A percentile compares a stretch with the other conserved stretches of the same genome.
phyloP scores from a whole-genome alignment of 306 rosid genomes.

The Delonix regia region DNA sequence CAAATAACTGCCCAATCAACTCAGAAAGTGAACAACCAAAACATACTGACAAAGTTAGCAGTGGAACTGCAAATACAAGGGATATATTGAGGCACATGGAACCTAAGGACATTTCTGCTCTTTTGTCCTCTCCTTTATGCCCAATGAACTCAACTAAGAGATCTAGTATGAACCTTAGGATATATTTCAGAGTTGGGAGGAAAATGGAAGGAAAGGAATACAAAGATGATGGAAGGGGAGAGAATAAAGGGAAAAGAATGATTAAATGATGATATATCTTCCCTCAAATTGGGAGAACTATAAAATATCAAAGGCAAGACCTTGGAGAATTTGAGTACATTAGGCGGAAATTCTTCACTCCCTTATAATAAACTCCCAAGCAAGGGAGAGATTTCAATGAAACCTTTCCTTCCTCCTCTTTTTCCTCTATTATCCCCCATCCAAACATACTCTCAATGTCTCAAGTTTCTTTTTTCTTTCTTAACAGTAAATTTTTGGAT shows the following conservation, averaged over 20 bases:
- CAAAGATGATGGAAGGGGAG: not conserved
- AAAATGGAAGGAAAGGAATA: too few species aligned
- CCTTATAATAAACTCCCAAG: not conserved
- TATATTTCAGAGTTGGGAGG: not conserved
- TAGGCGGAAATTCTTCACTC: not conserved
- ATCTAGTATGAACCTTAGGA: not conserved
- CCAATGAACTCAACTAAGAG: constrained; percentile 2
- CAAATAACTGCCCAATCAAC: constrained; percentile 68
- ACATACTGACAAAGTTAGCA: not conserved
- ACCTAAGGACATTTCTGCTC: not conserved
- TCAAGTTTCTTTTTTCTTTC: not conserved
- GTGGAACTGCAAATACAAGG: not conserved
- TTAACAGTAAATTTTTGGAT: not conserved
- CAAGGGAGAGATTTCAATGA: not conserved
- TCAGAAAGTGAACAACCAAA: constrained; percentile 16
- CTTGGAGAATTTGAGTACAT: too few species aligned
- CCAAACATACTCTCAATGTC: not conserved
- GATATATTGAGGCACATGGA: not conserved
- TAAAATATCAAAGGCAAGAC: too few species aligned
- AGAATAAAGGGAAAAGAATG: not conserved
- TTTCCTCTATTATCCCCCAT: not conserved
- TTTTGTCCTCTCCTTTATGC: not conserved
- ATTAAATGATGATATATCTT: too few species aligned
- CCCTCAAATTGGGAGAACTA: not conserved
- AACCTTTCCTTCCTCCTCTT: too few species aligned